Evolutionary conservation across 164 flowering plant species (phyloP).

Genomic region (Stephania japonica): DNA sequence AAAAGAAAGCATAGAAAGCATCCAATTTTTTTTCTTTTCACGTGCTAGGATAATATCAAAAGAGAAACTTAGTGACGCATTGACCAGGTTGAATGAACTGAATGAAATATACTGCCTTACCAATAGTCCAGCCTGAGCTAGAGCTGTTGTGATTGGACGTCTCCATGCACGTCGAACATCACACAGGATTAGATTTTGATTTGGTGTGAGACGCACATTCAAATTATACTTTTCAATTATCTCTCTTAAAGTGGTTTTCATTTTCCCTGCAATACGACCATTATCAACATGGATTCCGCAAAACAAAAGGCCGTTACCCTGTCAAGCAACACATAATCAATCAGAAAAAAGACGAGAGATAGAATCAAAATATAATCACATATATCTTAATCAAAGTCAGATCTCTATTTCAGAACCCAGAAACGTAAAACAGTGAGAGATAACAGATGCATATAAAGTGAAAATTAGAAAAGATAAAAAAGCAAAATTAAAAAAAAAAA

Average conservation of each 20-base stretch:
- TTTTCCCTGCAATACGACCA: conserved; percentile 83
- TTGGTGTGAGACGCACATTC: conserved; percentile 85
- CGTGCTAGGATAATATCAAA: not conserved
- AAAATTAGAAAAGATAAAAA: not conserved
- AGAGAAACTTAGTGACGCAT: not conserved
- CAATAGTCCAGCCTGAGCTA: conserved; percentile 92
- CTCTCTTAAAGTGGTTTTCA: conserved; percentile 84
- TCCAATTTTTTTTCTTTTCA: not conserved
- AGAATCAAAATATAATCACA: not conserved
- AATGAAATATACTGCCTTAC: conserved; percentile 35
- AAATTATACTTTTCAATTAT: conserved; percentile 80
- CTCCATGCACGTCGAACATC: conserved; percentile 72
- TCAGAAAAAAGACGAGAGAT: conserved; percentile 4
- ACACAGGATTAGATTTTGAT: conserved; percentile 86
- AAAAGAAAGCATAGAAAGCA: not conserved
- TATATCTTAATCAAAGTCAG: not conserved
- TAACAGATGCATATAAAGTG: not conserved
- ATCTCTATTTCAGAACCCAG: not conserved
- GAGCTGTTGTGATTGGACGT: conserved; percentile 69
- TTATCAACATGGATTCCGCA: conserved; percentile 95
- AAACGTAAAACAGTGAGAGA: not conserved
- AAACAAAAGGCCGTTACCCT: conserved; percentile 82
- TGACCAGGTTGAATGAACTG: not conserved
- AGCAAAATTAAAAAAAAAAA: too few relatives aligned
- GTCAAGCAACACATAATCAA: conserved; percentile 11